Evolutionary conservation across 140 eudicot genomes (phyloP), one percentile per base, ranked within the genome.

Genomic region (Flaveria floridana): DNA sequence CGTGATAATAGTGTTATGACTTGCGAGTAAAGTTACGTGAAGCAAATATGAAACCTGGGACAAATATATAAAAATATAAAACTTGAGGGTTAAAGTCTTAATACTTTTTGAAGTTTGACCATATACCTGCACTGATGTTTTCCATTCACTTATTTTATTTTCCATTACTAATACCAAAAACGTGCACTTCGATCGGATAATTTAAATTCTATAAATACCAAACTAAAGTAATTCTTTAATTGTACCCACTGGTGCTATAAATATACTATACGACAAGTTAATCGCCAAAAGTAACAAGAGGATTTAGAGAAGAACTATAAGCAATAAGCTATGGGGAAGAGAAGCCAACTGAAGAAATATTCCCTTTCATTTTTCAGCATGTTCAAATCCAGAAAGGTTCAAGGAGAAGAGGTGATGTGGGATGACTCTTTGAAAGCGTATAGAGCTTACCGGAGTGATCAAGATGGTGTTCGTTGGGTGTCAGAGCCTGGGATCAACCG

Each of bases 381-480:
- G 28, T 77, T 77, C 71, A 77, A 69, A 46, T 14, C 76, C 20
- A 77, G 59, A 68, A 77, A 77, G 52, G 42, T 26, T 77, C 48
- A 30, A 56, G 80, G 80, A 23, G 53, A 66, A 77, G 81, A 77
- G 3, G 65, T 2, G 20, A 53, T n/a, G 41, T 55, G 70, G 81
- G 76, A 79, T 25, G 79, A 79, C 12, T 44, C 62, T 3, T 13
- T 73, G 34, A 79, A 73, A 56, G 70, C 75, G 4, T 79, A 65
- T 67, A 73, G 12, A 66, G 83, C 73, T 1, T 79, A 65, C 44
- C 66, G 55, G 9, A 79, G 83, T 42, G 83, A 79, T 46, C 83
- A 79, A 46, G 83, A 79, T 66, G 83, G 83, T 28, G 75, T 58
- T 55, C 79, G 75, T 56, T 68, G 79, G 83, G 81, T 77, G 53